Base-by-base conservation (phyloP, 352 stramenopile species). In the Phytophthora ohioensis region DNA sequence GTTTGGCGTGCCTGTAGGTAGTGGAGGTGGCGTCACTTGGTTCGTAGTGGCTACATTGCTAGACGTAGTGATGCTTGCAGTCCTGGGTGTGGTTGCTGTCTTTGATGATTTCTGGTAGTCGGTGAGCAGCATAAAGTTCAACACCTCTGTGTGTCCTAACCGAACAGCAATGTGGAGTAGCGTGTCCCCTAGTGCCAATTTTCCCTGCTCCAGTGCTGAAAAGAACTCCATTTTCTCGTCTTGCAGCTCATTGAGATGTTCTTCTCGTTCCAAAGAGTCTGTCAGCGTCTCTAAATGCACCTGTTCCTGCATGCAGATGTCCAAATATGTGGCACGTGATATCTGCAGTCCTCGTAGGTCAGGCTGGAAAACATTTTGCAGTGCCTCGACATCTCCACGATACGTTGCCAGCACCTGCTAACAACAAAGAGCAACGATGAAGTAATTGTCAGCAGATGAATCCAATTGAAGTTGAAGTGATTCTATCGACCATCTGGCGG, bases 161-260 rank as follows among this genome's bases (percentile, higher is more conserved):
- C 87, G 81, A 34, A 90, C 84, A 8, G 85, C 82, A 35, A 95
- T 74, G 45, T 95, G 87, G 21, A 95, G 67, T 46, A 95, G 31
- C 17, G 87, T 93, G 57, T 93, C 87, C 11, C 85, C 87, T 32
- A 93, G 63, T 4, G 85, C 82, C 39, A 95, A 77, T 21, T 63
- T 76, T 0, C 82, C 84, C 7, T 73, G 45, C 69, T 92, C 84
- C 1, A 93, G 64, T 0, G 85, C 87, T 2, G 74, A 67, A 41
- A 91, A 92, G 62, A 95, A 90, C 58, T 91, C 80, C 80, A 91
- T 91, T 32, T 92, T 91, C 69, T 95, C 85, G 65, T 91, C 79
- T 53, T 88, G 71, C 31, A 93, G 72, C 31, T 74, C 73, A 17
- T 83, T 77, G 10, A 70, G 58, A 38, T 63, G 69, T 30, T 76